Percentiles rank a stretch among this genome's conserved stretches.
Evolutionary conservation across 805 yeast genomes (phyloP).

Genomic region (Metschnikowia arizonensis): DNA sequence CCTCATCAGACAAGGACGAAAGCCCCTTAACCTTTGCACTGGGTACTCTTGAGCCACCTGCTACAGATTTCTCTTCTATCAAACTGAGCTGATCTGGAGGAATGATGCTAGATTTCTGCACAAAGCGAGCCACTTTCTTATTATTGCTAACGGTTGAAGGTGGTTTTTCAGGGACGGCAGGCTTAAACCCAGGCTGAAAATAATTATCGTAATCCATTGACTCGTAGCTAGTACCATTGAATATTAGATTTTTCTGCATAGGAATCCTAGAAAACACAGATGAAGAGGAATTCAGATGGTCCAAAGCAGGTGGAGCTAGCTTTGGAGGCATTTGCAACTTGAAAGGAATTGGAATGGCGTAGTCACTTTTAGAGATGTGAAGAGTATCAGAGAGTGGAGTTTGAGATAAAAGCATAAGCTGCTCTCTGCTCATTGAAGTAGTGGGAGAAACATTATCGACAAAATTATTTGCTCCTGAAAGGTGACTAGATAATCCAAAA

Average conservation of each 20-base stretch:
- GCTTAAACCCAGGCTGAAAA: neutral
- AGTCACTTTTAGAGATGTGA: conserved; percentile 28
- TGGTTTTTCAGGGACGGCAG: conserved; percentile 17
- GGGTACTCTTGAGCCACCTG: conserved; percentile 28
- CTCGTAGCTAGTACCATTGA: conserved; percentile 36
- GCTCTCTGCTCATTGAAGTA: conserved; percentile 22
- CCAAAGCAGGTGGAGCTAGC: conserved; percentile 18
- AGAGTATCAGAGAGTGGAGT: conserved; percentile 36
- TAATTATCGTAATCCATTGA: conserved; percentile 19
- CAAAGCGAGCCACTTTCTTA: conserved; percentile 25
- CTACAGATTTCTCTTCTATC: conserved; percentile 37
- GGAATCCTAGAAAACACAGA: conserved; percentile 1
- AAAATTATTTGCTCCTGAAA: conserved; percentile 7
- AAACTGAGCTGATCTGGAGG: conserved; percentile 39
- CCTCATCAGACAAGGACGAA: conserved; percentile 3
- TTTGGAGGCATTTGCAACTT: conserved; percentile 40
- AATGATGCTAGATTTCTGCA: conserved; percentile 17
- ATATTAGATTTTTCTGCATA: conserved; percentile 21
- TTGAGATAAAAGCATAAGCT: conserved; percentile 26
- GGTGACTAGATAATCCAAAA: conserved; percentile 20
- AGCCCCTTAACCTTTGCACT: conserved; percentile 22
- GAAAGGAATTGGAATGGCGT: conserved; percentile 43
- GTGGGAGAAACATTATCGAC: conserved; percentile 23
- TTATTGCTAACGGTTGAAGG: conserved; percentile 27
- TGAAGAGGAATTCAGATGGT: neutral